These are phyloP conservation scores for Trichothecium sympodiale DNA, from an alignment of 2,329 filamentous ascomycete genomes.

Conservation along the genomic window DNA sequence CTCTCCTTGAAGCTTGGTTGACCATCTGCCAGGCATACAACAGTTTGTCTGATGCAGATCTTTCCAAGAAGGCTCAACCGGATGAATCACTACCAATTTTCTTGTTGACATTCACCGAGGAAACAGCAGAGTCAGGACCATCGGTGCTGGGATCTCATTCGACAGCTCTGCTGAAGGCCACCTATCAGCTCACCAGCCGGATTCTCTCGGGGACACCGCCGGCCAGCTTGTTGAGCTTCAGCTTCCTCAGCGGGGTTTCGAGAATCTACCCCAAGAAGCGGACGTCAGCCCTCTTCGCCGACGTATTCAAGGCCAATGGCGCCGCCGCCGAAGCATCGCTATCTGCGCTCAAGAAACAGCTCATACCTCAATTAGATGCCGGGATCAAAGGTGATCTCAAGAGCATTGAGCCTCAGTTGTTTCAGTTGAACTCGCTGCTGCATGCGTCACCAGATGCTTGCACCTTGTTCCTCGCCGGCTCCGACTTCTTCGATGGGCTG, in stretches of 20 bases:
- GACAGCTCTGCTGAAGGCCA: conserved; percentile 44
- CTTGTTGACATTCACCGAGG: conserved; percentile 56
- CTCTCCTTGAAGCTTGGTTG: conserved; percentile 67
- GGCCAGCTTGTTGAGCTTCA: conserved; percentile 34
- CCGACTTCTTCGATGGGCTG: conserved; percentile 76
- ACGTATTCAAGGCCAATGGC: conserved; percentile 36
- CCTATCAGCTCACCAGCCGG: conserved; percentile 53
- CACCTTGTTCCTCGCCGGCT: conserved; percentile 65
- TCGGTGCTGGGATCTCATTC: conserved; percentile 23
- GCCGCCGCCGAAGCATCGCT: conserved; percentile 42
- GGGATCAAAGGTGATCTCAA: conserved; percentile 44
- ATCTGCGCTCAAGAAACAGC: conserved; percentile 45
- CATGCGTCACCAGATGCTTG: conserved; percentile 46
- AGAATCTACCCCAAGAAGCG: conserved; percentile 55
- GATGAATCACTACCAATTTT: conserved; percentile 53
- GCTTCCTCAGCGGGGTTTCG: conserved; percentile 58
- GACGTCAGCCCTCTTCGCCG: conserved; percentile 35
- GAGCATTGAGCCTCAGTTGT: conserved; percentile 41
- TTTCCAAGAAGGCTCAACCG: conserved; percentile 36
- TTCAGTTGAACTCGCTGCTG: conserved; percentile 51
- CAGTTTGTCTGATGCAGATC: conserved; percentile 42
- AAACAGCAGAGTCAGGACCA: conserved; percentile 26
- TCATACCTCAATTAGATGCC: conserved; percentile 53
- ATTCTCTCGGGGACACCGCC: conserved; percentile 32
- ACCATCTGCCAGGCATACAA: conserved; percentile 56